Base-by-base conservation (phyloP, 257 asterid genomes). In the Solanum verrucosum region DNA sequence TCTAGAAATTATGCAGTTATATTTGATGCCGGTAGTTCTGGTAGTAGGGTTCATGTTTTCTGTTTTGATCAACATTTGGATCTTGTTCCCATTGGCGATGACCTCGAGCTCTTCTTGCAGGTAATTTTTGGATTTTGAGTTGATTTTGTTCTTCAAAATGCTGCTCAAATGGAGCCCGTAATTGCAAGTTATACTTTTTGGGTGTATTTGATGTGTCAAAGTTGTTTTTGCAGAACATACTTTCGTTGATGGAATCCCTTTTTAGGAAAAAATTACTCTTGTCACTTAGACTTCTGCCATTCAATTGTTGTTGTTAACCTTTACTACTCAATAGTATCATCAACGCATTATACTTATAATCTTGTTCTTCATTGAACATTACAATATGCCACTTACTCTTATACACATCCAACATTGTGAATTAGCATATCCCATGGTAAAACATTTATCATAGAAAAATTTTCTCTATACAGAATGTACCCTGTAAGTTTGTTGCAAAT, bases 11-110 rank as follows among this genome's bases (percentile, higher is more conserved):
- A 91, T 60, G 93, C 92, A 2, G 93, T 88, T 34, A 88, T 91
- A 42, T 91, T 91, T 35, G 92, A 91, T 49, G 93, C 93, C 2
- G 93, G 93, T 8, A 91, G 93, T 71, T 89, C 93, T 18, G 92
- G 93, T 29, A 88, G 92, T 78, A 88, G 93, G 72, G 93, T 91
- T 85, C 93, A 89, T 81, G 93, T 89, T 78, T 91, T 86, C 89
- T 90, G 88, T 27, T 88, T 91, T 83, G 90, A 89, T 60, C 59
- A 87, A 4, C 20, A 84, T 37, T 49, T 87, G 34, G 52, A 89
- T 77, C 89, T 91, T 38, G 86, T 88, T 82, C 83, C 81, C 8
- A 88, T 91, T 29, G 93, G 92, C 83, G 37, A 84, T 33, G 92
- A 70, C 7, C 90, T 88, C 13, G 93, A 91, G 86, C 72, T 84